Evolutionary conservation across 345 rosid genomes (phyloP), one percentile per base, ranked within the genome.

Genomic region (Sapria himalayana): DNA sequence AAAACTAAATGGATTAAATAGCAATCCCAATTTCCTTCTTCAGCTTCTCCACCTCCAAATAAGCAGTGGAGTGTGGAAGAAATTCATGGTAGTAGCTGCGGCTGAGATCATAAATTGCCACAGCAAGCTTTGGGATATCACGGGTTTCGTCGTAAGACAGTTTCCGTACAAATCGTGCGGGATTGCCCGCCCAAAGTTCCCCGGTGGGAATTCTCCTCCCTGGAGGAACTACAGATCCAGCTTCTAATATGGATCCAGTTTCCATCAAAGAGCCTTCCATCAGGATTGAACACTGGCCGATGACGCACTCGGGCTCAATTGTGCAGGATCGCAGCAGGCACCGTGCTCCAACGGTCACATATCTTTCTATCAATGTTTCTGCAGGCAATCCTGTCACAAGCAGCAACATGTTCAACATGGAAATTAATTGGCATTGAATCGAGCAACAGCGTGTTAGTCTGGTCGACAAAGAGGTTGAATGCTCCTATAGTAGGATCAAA

Each of bases 101-200:
- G 58, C 95, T 84, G 33, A 72, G 68, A 67, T 89, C 92, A 35
- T 73, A 76, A 21, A 89, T 73, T 38, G 99, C 95, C 19, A 79
- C 95, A 2, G 99, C 92, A 29, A 89, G 93, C 57, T 89, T 84
- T 2, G 95, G 84, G 62, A 89, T 89, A 63, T 89, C 95, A 55
- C 79, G 29, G 12, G 77, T 84, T 63, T 79, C 99, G 59, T 79
- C 99, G 22, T 82, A 85, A 35, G 95, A 76, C 50, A 89, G 56
- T 1, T 75, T 56, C 50, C 98, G 61, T 19, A 82, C 78, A 53
- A 74, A 82, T 66, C 72, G 76, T 25, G 93, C 95, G 16, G 95
- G 99, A 63, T 89, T 89, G 32, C 99, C 99, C 25, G 93, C 93
- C 95, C 95, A 89, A 33, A 82, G 84, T 45, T 89, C 95, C 39